Evolutionary conservation across 495 filamentous ascomycete genomes (phyloP).

Genomic region (Apiosordaria backusii): DNA sequence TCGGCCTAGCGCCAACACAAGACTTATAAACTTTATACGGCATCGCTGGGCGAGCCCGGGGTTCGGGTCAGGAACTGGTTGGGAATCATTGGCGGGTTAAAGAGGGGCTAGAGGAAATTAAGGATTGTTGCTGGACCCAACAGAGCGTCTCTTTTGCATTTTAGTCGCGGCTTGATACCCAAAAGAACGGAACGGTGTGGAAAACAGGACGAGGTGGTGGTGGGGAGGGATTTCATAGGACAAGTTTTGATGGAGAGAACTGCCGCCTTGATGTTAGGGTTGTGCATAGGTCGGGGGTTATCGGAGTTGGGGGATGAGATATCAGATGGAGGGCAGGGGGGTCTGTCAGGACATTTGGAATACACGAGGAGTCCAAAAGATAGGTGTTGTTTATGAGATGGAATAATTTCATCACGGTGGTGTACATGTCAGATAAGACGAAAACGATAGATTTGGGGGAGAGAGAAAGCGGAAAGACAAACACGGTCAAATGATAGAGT

Average conservation of each 20-base stretch:
- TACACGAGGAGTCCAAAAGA: not conserved
- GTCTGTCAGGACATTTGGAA: not conserved
- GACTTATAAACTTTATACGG: not conserved
- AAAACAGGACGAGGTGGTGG: not conserved
- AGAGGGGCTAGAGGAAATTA: not conserved
- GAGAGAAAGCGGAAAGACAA: not conserved
- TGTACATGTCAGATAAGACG: not conserved
- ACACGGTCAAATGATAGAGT: not conserved
- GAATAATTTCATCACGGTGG: not conserved
- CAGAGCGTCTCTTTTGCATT: slow-evolving; percentile 4
- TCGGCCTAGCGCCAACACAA: not conserved
- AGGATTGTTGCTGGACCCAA: not conserved
- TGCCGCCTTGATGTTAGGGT: not conserved
- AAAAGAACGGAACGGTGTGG: not conserved
- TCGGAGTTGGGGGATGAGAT: no score
- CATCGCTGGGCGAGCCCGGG: not conserved
- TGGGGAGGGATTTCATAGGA: not conserved
- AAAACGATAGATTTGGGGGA: not conserved
- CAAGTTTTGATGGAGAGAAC: not conserved
- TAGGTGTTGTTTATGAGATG: not conserved
- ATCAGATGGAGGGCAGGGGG: not conserved
- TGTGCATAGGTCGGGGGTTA: no score
- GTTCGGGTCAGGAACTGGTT: not conserved
- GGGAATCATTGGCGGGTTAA: not conserved
- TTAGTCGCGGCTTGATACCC: slow-evolving; percentile 12